Conservation (phyloP, 2,329 filamentous ascomycete species). For the Aurifilum marmelostoma region DNA sequence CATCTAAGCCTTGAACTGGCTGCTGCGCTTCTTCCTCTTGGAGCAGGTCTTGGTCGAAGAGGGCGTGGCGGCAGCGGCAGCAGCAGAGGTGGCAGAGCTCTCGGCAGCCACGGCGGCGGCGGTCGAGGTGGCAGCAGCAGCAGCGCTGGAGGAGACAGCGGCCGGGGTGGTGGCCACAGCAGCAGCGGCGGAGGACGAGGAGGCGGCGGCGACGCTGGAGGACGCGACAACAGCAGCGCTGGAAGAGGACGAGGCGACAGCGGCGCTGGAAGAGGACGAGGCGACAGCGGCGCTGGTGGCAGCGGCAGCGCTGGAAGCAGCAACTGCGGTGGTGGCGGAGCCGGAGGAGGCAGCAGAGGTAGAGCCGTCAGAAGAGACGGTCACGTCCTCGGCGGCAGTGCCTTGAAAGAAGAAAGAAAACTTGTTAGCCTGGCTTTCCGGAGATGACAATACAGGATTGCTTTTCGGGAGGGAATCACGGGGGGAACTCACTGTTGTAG, state of each 20-base stretch:
- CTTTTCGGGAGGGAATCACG: neutral
- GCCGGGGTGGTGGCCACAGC: neutral
- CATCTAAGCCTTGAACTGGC: neutral
- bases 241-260: neutral
- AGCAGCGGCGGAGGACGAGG: neutral
- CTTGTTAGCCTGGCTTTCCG: neutral
- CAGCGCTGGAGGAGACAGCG: neutral
- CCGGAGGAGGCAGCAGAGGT: neutral
- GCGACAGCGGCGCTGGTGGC: neutral
- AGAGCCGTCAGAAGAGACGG: conserved; percentile 17
- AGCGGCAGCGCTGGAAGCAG: neutral
- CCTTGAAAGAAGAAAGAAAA: conserved; percentile 2
- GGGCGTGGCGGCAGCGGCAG: conserved; percentile 7
- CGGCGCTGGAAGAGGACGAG: conserved; percentile 5
- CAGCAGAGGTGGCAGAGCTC: conserved; percentile 15
- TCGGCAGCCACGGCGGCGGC: conserved; percentile 13
- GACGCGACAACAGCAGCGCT: neutral
- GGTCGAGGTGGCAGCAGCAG: neutral
- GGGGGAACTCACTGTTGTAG: conserved; percentile 9
- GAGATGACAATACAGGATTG: no score
- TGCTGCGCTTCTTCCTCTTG: conserved; percentile 18
- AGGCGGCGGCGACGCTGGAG: neutral
- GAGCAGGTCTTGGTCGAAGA: conserved; percentile 15
- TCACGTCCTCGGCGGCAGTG: conserved; percentile 20
- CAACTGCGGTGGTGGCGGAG: conserved; percentile 3